Evolutionary conservation across 176 grass and related monocot genomes (phyloP), one percentile per base, ranked within the genome.

Genomic region (Dactylis glomerata): DNA sequence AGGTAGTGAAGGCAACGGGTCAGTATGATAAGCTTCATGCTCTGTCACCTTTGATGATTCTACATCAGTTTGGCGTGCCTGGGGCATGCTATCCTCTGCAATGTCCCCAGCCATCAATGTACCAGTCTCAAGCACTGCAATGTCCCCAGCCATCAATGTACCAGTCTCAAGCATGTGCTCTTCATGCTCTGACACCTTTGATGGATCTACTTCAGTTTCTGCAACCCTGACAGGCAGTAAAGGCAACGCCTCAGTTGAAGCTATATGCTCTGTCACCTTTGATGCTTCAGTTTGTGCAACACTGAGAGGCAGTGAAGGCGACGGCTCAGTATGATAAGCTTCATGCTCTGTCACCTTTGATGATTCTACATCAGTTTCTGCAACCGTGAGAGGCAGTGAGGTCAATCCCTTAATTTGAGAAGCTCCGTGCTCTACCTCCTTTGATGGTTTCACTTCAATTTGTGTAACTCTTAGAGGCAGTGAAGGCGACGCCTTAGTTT

Each of bases 71-170:
- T 52, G 5, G 54, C 2, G n/a, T n/a, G 24, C 13, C 63, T 77
- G 54, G 19, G 3, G 41, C 5, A 16, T 42, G 49, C 74, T 84
- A 57, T 89, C 87, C 49, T 89, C 74, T 22, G 46, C 28, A 22
- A 38, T 57, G n/a, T 89, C 76, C 44, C 28, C 20, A 3, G 13
- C 22, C 6, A 79, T 76, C 57, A 88, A 36, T 27, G 6, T 22
- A 8, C 47, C 22, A 31, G 24, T 10, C 81, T 55, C 45, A n/a
- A n/a, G n/a, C n/a, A n/a, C n/a, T n/a, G n/a, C n/a, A n/a, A n/a
- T n/a, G n/a, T n/a, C n/a, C n/a, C n/a, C n/a, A n/a, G n/a, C n/a
- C n/a, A n/a, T n/a, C n/a, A n/a, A n/a, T n/a, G n/a, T n/a, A n/a
- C n/a, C n/a, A n/a, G n/a, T n/a, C n/a, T n/a, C n/a, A 20, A 2